Evolutionary conservation across 2,329 filamentous ascomycete genomes (phyloP).

Genomic region (Xylariaceae sp.): DNA sequence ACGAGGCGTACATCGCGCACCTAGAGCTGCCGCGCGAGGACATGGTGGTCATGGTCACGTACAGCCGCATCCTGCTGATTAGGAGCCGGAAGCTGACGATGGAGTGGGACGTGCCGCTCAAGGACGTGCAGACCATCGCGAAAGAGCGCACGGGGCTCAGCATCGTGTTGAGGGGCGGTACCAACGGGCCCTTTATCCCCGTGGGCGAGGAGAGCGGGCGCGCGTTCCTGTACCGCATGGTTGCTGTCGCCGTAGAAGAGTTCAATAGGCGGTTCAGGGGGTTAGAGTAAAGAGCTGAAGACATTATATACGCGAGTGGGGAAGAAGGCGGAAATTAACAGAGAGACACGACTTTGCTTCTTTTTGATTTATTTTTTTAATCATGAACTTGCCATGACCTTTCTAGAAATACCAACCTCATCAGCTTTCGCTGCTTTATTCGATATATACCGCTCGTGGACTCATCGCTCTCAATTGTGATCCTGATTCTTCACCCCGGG

Average conservation of each 20-base stretch:
- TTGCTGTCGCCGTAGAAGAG: slow-evolving; percentile 62
- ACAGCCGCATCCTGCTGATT: slow-evolving; percentile 82
- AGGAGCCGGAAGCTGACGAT: slow-evolving; percentile 78
- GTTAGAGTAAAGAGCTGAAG: slow-evolving; percentile 27
- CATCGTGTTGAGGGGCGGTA: slow-evolving; percentile 80
- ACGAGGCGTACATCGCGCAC: slow-evolving; percentile 95
- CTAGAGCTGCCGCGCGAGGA: slow-evolving; percentile 86
- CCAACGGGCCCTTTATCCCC: slow-evolving; percentile 91
- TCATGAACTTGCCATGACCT: neutral
- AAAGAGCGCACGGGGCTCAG: slow-evolving; percentile 95
- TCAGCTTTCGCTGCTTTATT: no score
- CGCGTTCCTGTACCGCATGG: slow-evolving; percentile 60
- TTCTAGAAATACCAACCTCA: no score
- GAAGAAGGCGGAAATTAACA: no score
- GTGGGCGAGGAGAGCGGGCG: slow-evolving; percentile 79
- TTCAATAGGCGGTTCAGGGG: slow-evolving; percentile 59
- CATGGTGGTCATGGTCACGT: slow-evolving; percentile 86
- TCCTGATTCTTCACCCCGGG: no score
- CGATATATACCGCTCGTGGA: no score
- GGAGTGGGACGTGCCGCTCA: slow-evolving; percentile 95
- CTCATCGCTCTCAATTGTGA: no score
- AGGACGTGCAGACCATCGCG: slow-evolving; percentile 92
- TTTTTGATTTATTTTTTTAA: neutral
- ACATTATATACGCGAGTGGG: no score
- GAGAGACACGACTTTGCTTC: neutral